A percentile compares a stretch with the other conserved stretches of the same genome.
phyloP scores from a whole-genome alignment of 768 basidiomycete genomes.

The Porphyrellus cyaneotinctus region DNA sequence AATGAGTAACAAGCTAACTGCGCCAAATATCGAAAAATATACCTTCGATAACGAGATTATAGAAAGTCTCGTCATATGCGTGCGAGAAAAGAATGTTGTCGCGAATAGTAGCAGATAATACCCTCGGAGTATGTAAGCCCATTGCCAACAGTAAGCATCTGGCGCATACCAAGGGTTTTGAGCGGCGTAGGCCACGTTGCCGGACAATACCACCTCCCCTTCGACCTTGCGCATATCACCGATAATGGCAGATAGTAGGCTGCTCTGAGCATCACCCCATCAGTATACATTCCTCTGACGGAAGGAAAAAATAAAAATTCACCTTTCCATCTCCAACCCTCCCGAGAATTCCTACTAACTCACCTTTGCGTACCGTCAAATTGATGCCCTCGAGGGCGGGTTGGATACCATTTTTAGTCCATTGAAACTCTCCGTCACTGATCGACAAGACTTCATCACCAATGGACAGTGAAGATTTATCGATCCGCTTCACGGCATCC shows the following conservation, averaged over 20 bases:
- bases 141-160: background rate
- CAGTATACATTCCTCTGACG: background rate
- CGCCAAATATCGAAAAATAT: background rate
- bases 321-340: slow-evolving; percentile 92
- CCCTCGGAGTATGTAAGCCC: slow-evolving; percentile 40
- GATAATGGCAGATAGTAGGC: slow-evolving; percentile 72
- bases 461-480: slow-evolving; percentile 37
- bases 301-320: slow-evolving; percentile 1
- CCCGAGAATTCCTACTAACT: slow-evolving; percentile 80
- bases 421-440: slow-evolving; percentile 74
- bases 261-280: slow-evolving; percentile 43
- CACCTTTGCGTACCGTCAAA: slow-evolving; percentile 73
- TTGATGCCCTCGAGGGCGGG: slow-evolving; percentile 71
- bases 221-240: slow-evolving; percentile 81
- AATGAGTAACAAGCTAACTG: background rate
- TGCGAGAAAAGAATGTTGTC: slow-evolving; percentile 94
- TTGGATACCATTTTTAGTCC: slow-evolving; percentile 58
- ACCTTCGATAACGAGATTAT: slow-evolving; percentile 80
- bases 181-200: slow-evolving; percentile 76
- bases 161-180: slow-evolving; percentile 75
- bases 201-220: slow-evolving; percentile 66
- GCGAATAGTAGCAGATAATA: slow-evolving; percentile 79
- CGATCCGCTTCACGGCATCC: slow-evolving; percentile 62
- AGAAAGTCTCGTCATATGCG: slow-evolving; percentile 81
- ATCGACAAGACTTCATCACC: slow-evolving; percentile 74